Base-by-base conservation (phyloP, 192 early-diverging fungal species). In the Podila verticillata region DNA sequence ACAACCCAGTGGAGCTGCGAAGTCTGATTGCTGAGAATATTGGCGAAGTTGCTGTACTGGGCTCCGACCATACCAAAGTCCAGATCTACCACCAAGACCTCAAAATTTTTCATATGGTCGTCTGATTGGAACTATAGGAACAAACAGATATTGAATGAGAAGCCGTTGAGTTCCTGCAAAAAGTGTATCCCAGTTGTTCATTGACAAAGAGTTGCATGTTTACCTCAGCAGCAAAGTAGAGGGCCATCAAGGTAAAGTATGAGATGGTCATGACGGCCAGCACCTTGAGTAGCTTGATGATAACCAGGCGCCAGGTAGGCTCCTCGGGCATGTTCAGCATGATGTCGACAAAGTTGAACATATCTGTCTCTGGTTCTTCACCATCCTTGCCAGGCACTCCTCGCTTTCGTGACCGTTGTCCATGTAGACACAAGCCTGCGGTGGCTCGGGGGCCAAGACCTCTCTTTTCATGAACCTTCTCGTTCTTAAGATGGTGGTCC, bases 151-250 rank as follows among this genome's bases (percentile, higher is more conserved):
- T 35, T 62, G 35, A 62, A 36, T 34, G 34, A 62, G 2, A 44
- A n/a, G n/a, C n/a, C n/a, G n/a, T n/a, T 44, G 39, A 17, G 15
- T 10, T 15, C 15, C 39, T 17, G 15, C 39, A 44, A 44, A 44
- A 10, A 0, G 19, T 6, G 20, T 26, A 29, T 28, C 56, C 15
- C 5, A 68, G 68, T 3, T 12, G 48, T 47, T 9, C 20, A 49
- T 17, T 10, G 15, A 30, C 31, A 22, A 13, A 29, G 9, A 28
- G 9, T 8, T 15, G 17, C 39, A 15, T 44, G 8, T 20, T 24
- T 72, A 79, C 75, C 69, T 79, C 75, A 8, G 75, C 75, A 28
- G 57, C 75, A 51, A 70, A 79, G 39, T 79, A 79, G 7, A 79
- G 39, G 5, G 75, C 63, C 75, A 79, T 79, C 24, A 79, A 51